Evolutionary conservation across 2,329 filamentous ascomycete species (phyloP).

Genomic region (Aureobasidium vineae): DNA sequence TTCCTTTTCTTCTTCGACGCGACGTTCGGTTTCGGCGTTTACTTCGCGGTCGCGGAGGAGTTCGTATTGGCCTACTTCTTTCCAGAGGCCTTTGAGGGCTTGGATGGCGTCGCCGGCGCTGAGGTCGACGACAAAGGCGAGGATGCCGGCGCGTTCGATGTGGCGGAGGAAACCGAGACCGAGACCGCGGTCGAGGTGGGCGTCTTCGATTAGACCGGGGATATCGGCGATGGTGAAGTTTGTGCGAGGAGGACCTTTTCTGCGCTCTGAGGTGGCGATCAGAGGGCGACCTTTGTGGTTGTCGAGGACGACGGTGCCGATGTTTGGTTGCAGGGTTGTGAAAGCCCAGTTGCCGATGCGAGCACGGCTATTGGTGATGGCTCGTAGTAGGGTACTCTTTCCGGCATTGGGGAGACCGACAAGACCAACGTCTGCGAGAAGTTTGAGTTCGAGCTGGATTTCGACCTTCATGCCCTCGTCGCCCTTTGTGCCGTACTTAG

Average conservation of each 20-base stretch:
- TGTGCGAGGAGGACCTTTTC: conserved; percentile 53
- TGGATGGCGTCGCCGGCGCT: conserved; percentile 72
- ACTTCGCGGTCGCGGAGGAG: conserved; percentile 71
- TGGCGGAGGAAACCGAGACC: conserved; percentile 91
- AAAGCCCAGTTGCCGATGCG: conserved; percentile 95
- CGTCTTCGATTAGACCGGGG: conserved; percentile 86
- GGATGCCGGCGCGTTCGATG: conserved; percentile 86
- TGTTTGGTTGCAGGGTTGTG: conserved; percentile 91
- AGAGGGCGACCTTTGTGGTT: conserved; percentile 73
- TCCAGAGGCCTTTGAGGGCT: conserved; percentile 81
- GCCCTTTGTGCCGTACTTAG: conserved; percentile 85
- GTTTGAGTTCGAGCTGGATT: conserved; percentile 86
- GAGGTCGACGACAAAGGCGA: conserved; percentile 92
- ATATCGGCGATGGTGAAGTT: conserved; percentile 95
- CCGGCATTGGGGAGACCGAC: conserved; percentile 95
- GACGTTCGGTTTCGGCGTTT: conserved; percentile 61
- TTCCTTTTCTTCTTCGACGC: conserved; percentile 48
- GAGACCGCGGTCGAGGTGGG: conserved; percentile 86
- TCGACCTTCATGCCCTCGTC: conserved; percentile 74
- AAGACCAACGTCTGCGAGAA: conserved; percentile 90
- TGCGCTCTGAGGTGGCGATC: conserved; percentile 44
- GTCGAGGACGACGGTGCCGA: conserved; percentile 92
- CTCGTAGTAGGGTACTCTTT: conserved; percentile 87
- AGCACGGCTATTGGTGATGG: conserved; percentile 83
- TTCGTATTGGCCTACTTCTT: conserved; percentile 85